Conservation (phyloP, 306 rosid species). For the apple (Malus domestica) region DNA sequence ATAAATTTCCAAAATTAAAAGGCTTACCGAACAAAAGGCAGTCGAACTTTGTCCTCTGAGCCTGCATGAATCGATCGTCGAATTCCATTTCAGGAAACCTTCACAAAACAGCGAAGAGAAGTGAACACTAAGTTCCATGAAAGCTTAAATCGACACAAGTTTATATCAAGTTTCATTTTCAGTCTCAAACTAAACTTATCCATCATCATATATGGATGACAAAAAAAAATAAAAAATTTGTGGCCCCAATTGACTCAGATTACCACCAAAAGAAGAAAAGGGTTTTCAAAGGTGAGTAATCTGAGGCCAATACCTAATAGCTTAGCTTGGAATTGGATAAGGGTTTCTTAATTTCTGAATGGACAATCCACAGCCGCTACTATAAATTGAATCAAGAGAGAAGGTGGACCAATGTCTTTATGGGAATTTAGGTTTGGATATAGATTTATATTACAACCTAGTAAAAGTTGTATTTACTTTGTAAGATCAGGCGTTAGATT, state of each 20-base stretch:
- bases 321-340: conserved; percentile 11
- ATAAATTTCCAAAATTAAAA: not conserved
- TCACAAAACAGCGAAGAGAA: not conserved
- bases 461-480: conserved; percentile 17
- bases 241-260: conserved; percentile 33
- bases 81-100: conserved; percentile 55
- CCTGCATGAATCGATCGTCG: conserved; percentile 44
- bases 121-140: conserved; percentile 22
- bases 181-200: conserved; percentile 14
- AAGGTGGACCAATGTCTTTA: conserved; percentile 23
- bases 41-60: conserved; percentile 67
- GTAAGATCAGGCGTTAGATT: not conserved
- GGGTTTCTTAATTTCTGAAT: conserved; percentile 33
- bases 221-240: not conserved
- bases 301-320: conserved; percentile 16
- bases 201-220: conserved; percentile 13
- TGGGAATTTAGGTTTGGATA: conserved; percentile 5
- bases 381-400: conserved; percentile 11
- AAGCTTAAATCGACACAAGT: conserved; percentile 17
- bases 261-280: conserved; percentile 25
- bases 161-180: conserved; percentile 26
- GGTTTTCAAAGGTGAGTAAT: conserved; percentile 21
- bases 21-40: conserved; percentile 83
- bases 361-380: conserved; percentile 34
- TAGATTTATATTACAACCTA: not conserved